Base-by-base conservation (phyloP, 768 basidiomycete genomes). In the Fibroporia radiculosa region DNA sequence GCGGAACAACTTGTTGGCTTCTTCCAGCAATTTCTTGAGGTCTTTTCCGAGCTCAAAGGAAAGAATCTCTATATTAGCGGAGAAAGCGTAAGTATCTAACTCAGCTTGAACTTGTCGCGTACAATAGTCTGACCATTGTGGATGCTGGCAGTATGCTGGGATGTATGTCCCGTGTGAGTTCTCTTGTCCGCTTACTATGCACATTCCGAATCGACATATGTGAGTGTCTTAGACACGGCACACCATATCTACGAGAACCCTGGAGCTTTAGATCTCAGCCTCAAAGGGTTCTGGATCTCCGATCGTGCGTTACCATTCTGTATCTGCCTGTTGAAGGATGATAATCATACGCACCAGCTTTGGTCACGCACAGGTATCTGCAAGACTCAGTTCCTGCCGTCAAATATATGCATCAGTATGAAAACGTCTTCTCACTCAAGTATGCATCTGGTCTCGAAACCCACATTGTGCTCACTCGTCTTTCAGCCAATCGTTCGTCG, bases 31-130 rank as follows among this genome's bases (percentile, higher is more conserved):
- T 87, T 86, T 63, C 65, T 87, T 4, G 71, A 77, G 25, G 76
- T 85, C 5, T 87, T 87, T 60, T 64, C 67, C 0, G 84, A 87
- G 51, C 56, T 87, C 38, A 84, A 84, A 53, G 69, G 71, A n/a
- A 84, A 82, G 62, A 80, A 80, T n/a, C 66, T 85, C 22, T 86
- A 74, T 54, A 55, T 86, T 4, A 70, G 73, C 19, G 84, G 84
- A 27, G 84, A 86, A 62, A 86, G 84, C 59, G 83, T 84, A 56
- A 55, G 82, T 55, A 5, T 20, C 7, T 35, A 20, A 14, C 35
- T 11, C 3, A 36, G 13, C 26, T n/a, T n/a, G n/a, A n/a, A n/a
- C n/a, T n/a, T n/a, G n/a, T n/a, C 12, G 10, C 19, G 16, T 23
- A 22, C 22, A 18, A 35, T 4, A 12, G 12, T 25, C n/a, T n/a